Percentiles rank a stretch among this genome's conserved stretches.
Evolutionary conservation across 1,284 basidiomycete species (phyloP).

Genomic region (Trametes pubescens): DNA sequence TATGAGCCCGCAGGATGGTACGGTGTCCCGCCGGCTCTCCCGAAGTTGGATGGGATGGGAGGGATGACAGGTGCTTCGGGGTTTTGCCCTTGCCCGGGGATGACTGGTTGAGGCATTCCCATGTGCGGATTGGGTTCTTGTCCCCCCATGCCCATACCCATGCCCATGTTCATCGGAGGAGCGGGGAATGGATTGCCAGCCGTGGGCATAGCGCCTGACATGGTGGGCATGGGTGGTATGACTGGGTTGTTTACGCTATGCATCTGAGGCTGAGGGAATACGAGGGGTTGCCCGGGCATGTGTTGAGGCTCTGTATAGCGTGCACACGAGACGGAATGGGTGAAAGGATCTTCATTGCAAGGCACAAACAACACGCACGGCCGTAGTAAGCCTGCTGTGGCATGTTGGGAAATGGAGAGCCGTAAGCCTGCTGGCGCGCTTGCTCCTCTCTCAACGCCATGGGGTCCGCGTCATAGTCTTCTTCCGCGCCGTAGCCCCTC

Average conservation of each 20-base stretch:
- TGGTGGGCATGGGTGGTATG: constrained; percentile 14
- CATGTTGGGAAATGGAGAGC: constrained; percentile 12
- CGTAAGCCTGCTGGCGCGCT: constrained; percentile 3
- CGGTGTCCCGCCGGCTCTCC: constrained; percentile 21
- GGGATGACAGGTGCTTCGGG: constrained; percentile 29
- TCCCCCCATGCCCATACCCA: constrained; percentile 25
- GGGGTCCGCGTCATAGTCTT: constrained; percentile 10
- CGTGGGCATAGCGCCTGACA: constrained; percentile 26
- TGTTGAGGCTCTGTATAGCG: constrained; percentile 12
- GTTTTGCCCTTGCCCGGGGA: constrained; percentile 20
- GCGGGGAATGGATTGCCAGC: constrained; percentile 29
- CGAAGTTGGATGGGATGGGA: constrained; percentile 20
- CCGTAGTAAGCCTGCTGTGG: constrained; percentile 10
- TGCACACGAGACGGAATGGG: not conserved
- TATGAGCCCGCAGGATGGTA: constrained; percentile 9
- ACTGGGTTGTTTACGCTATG: constrained; percentile 15
- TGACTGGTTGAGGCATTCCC: constrained; percentile 19
- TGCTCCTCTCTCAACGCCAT: not conserved
- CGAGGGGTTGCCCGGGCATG: constrained; percentile 3
- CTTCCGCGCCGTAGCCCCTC: constrained; percentile 17
- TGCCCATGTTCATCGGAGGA: constrained; percentile 29
- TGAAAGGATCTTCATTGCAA: not conserved
- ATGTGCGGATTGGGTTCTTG: not conserved
- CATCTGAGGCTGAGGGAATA: constrained; percentile 25
- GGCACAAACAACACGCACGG: constrained; percentile 10